These are phyloP conservation scores for Vitis hybrid DNA, from an alignment of 177 flowering plant genomes.

Conservation along the genomic window DNA sequence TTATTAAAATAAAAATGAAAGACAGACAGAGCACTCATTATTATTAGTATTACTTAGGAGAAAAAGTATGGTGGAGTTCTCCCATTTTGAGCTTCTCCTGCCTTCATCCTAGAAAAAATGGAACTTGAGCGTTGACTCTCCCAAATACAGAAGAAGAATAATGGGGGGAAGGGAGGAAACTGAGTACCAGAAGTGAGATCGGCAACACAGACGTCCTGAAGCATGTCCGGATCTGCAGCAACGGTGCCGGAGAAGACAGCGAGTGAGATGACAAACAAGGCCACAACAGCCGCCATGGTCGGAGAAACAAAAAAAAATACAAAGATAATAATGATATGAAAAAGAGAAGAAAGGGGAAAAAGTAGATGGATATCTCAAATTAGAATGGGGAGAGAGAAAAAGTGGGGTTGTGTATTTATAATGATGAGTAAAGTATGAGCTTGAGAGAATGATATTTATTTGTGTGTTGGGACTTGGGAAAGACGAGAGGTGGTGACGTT, in stretches of 20 bases:
- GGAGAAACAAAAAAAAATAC: too few species aligned
- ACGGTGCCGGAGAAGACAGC: slow-evolving; percentile 21
- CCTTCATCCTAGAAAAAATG: not conserved
- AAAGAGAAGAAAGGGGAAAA: not conserved
- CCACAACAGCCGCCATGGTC: slow-evolving; percentile 22
- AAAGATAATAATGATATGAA: too few species aligned
- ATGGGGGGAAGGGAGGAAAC: not conserved
- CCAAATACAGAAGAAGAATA: not conserved
- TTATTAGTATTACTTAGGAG: too few species aligned
- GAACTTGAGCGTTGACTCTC: not conserved
- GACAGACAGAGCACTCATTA: too few species aligned
- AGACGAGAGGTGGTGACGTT: too few species aligned
- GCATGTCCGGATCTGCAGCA: slow-evolving; percentile 60
- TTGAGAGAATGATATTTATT: too few species aligned
- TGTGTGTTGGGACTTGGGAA: too few species aligned
- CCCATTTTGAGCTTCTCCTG: not conserved
- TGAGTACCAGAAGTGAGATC: slow-evolving; percentile 52
- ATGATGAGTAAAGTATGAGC: not conserved
- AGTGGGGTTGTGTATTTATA: not conserved
- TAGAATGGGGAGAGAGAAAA: not conserved
- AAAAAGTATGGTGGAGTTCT: not conserved
- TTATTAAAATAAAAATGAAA: too few species aligned
- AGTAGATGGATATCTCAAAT: slow-evolving; percentile 1
- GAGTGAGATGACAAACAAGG: slow-evolving; percentile 9
- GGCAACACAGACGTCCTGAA: slow-evolving; percentile 78